These are phyloP conservation scores for Colletotrichum sp. DNA, from an alignment of 2,329 filamentous ascomycete genomes.

Conservation along the genomic window DNA sequence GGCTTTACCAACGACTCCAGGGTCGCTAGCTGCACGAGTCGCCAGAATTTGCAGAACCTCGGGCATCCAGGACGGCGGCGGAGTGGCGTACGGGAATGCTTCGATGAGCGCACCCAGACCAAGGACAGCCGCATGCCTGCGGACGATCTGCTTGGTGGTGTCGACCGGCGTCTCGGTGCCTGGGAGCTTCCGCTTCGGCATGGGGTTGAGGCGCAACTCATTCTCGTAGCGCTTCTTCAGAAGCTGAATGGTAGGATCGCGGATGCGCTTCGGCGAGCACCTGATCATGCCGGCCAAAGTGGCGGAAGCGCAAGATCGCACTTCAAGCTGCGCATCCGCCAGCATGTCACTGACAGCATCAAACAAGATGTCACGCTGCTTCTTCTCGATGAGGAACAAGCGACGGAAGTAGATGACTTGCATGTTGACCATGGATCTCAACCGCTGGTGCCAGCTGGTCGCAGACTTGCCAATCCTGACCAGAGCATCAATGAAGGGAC, in stretches of 20 bases:
- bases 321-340: conserved; percentile 88
- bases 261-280: conserved; percentile 84
- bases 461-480: conserved; percentile 87
- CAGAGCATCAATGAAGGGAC: conserved; percentile 81
- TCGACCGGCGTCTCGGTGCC: conserved; percentile 75
- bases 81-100: conserved; percentile 94
- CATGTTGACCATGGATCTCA: conserved; percentile 96
- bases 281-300: conserved; percentile 98
- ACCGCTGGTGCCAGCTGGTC: conserved; percentile 91
- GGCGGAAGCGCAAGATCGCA: conserved; percentile 88
- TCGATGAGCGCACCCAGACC: conserved; percentile 91
- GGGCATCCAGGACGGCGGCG: conserved; percentile 92
- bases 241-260: conserved; percentile 75
- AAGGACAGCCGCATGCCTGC: conserved; percentile 87
- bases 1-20: conserved; percentile 92
- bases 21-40: conserved; percentile 83
- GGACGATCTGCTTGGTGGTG: conserved; percentile 77
- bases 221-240: conserved; percentile 82
- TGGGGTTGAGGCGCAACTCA: conserved; percentile 80
- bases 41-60: conserved; percentile 88
- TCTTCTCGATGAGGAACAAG: conserved; percentile 80
- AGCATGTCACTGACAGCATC: conserved; percentile 96
- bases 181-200: conserved; percentile 73
- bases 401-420: conserved; percentile 98
- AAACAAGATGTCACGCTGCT: conserved; percentile 82